Percentiles rank a stretch among this genome's conserved stretches.
Conservation (phyloP, 106 monocot species). For the Platanthera zijinensis region DNA sequence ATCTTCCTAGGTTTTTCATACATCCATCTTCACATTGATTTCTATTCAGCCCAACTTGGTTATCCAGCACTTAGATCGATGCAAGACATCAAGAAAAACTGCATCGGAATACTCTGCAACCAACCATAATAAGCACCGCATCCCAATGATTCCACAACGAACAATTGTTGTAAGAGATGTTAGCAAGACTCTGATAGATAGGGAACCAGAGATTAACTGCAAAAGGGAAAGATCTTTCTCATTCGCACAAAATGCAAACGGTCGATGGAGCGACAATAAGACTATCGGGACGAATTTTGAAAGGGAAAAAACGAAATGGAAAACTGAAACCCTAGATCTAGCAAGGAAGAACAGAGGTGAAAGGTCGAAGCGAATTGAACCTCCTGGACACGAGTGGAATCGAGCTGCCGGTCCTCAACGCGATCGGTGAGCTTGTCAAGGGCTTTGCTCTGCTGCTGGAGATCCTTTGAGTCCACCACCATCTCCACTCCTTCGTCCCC, state of each 20-base stretch:
- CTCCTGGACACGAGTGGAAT: conserved; percentile 79
- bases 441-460: conserved; percentile 95
- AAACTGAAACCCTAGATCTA: not conserved
- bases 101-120: not conserved
- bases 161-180: not conserved
- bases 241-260: not conserved
- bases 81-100: not conserved
- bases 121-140: not conserved
- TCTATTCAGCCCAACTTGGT: too few species aligned
- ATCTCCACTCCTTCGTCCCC: conserved; percentile 27
- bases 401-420: conserved; percentile 93
- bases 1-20: too few species aligned
- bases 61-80: too few species aligned
- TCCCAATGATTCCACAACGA: not conserved
- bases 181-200: not conserved
- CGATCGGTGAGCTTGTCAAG: conserved; percentile 96
- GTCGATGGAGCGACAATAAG: too few species aligned
- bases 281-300: not conserved
- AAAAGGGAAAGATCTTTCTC: not conserved
- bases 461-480: conserved; percentile 68
- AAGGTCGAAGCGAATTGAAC: conserved; percentile 9
- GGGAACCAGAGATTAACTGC: not conserved
- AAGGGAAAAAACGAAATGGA: not conserved
- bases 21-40: too few species aligned
- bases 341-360: not conserved